Conservation (phyloP, 192 early-diverging fungal genomes). For the Rhizophlyctis rosea region DNA sequence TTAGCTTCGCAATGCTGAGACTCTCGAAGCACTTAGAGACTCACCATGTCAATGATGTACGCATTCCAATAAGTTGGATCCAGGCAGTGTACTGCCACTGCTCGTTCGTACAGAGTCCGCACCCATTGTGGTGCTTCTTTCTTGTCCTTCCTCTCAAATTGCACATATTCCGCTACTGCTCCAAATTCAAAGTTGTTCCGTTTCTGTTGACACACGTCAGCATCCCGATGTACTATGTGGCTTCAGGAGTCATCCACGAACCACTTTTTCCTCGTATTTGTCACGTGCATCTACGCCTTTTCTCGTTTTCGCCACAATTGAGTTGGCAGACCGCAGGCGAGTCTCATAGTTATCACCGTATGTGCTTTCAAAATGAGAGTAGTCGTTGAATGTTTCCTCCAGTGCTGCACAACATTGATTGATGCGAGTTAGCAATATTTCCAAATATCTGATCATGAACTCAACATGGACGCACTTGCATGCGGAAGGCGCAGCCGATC, state of each 20-base stretch:
- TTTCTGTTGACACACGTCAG: conserved; percentile 22
- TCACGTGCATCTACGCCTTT: conserved; percentile 40
- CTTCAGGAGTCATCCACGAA: too few species aligned
- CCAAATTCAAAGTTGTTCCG: too few species aligned
- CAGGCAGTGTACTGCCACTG: conserved; percentile 55
- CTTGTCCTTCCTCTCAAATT: conserved; percentile 41
- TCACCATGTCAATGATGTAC: conserved; percentile 62
- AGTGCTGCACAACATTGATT: conserved; percentile 35
- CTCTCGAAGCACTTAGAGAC: too few species aligned
- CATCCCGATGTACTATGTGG: too few species aligned
- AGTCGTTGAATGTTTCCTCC: conserved; percentile 57
- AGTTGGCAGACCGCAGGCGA: conserved; percentile 47
- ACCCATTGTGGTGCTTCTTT: conserved; percentile 31
- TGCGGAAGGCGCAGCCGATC: conserved; percentile 43
- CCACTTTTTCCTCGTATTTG: conserved; percentile 52
- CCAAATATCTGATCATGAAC: too few species aligned
- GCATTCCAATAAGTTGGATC: conserved; percentile 63
- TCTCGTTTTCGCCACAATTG: conserved; percentile 40
- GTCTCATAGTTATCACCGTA: conserved; percentile 58
- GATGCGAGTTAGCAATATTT: conserved; percentile 13
- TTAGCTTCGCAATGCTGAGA: too few species aligned
- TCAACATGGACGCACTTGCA: conserved; percentile 35
- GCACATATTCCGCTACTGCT: conserved; percentile 56
- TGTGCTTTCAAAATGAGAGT: conserved; percentile 61
- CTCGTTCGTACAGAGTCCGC: conserved; percentile 64